These are phyloP conservation scores for Thecaphora thlaspeos DNA, from an alignment of 1,284 basidiomycete species.

Conservation along the genomic window DNA sequence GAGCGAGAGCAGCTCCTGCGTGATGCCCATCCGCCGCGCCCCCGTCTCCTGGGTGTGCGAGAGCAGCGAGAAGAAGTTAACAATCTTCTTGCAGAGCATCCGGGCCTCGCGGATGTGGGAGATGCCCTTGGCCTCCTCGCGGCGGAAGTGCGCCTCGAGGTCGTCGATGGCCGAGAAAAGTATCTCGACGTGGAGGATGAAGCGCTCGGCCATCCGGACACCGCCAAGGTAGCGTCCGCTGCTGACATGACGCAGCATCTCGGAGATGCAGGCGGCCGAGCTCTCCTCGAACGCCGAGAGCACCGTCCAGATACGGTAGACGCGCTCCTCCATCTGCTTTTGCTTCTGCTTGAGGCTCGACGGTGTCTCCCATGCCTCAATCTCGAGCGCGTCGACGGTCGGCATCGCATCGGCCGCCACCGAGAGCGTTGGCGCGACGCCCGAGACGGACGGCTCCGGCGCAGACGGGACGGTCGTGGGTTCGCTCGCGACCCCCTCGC, in stretches of 20 bases:
- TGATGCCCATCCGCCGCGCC: slow-evolving; percentile 86
- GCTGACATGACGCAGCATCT: slow-evolving; percentile 94
- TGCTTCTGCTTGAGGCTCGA: slow-evolving; percentile 86
- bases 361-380: slow-evolving; percentile 72
- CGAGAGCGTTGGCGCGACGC: slow-evolving; percentile 12
- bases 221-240: slow-evolving; percentile 93
- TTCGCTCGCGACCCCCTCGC: slow-evolving; percentile 26
- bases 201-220: slow-evolving; percentile 96
- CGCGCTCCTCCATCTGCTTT: slow-evolving; percentile 91
- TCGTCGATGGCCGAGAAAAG: slow-evolving; percentile 97
- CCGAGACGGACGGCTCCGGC: slow-evolving; percentile 18
- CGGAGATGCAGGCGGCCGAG: slow-evolving; percentile 97
- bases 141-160: slow-evolving; percentile 84
- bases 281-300: slow-evolving; percentile 97
- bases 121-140: slow-evolving; percentile 73
- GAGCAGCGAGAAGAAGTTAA: slow-evolving; percentile 94
- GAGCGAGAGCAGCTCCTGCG: slow-evolving; percentile 92
- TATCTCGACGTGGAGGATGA: slow-evolving; percentile 96
- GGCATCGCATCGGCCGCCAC: slow-evolving; percentile 12
- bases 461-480: slow-evolving; percentile 10
- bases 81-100: slow-evolving; percentile 97
- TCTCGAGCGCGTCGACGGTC: slow-evolving; percentile 61
- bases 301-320: slow-evolving; percentile 99
- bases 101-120: slow-evolving; percentile 96
- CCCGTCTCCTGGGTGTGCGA: slow-evolving; percentile 95